Conservation (phyloP, 495 filamentous ascomycete genomes). For the Talaromyces nanjingensis region DNA sequence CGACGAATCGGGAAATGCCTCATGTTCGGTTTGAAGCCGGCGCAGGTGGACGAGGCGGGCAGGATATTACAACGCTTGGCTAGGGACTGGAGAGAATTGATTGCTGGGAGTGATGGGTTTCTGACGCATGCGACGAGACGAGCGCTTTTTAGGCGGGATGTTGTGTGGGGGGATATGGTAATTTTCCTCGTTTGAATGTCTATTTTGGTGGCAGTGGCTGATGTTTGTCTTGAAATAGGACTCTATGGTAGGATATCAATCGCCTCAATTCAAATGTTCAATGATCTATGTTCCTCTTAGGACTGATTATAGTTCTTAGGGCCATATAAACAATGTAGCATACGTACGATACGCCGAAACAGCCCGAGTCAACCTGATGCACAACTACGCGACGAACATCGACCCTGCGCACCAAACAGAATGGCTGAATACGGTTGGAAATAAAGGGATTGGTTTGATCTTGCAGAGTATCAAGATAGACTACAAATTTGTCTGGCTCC, state of each 20-base stretch:
- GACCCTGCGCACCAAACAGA: constrained; percentile 57
- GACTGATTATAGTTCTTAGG: constrained; percentile 21
- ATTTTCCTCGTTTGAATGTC: constrained; percentile 8
- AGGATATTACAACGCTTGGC: constrained; percentile 54
- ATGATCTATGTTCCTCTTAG: neutral
- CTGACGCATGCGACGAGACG: constrained; percentile 56
- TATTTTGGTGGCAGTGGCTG: constrained; percentile 6
- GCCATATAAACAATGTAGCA: constrained; percentile 84
- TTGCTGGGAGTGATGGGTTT: constrained; percentile 77
- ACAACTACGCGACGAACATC: constrained; percentile 62
- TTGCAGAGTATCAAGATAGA: constrained; percentile 74
- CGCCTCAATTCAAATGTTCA: neutral
- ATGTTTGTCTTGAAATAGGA: constrained; percentile 32
- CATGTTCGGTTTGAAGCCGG: constrained; percentile 59
- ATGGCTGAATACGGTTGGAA: constrained; percentile 67
- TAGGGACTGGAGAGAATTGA: constrained; percentile 68
- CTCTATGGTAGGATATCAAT: constrained; percentile 42
- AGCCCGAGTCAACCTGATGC: constrained; percentile 74
- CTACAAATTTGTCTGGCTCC: constrained; percentile 76
- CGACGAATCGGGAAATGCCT: constrained; percentile 76
- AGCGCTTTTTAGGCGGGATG: constrained; percentile 62
- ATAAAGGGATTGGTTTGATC: constrained; percentile 66
- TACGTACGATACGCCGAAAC: constrained; percentile 84
- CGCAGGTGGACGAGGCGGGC: constrained; percentile 57
- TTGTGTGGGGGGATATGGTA: constrained; percentile 93